A percentile compares a stretch with the other conserved stretches of the same genome.
These are phyloP conservation scores for Populus hybrid DNA, from an alignment of 441 rosid species.

Conservation along the genomic window DNA sequence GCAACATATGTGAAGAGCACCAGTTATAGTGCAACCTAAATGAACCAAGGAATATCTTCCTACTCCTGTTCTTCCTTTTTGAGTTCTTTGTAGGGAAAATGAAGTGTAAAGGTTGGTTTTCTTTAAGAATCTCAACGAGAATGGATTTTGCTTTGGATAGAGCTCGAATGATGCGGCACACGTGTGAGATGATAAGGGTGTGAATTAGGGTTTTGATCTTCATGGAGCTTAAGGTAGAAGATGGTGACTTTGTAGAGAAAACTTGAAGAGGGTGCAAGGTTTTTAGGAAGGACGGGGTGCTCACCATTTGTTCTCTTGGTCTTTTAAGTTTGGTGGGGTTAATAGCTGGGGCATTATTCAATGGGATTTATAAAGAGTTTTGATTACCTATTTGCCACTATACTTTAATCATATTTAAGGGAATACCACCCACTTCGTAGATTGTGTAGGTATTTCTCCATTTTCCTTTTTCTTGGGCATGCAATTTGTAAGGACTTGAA, in stretches of 20 bases:
- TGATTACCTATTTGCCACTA: slow-evolving; percentile 41
- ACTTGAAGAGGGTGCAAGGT: slow-evolving; percentile 35
- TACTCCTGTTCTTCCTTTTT: slow-evolving; percentile 33
- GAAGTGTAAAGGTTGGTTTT: slow-evolving; percentile 39
- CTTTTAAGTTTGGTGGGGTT: slow-evolving; percentile 11
- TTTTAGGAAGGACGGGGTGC: slow-evolving; percentile 24
- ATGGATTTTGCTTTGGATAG: slow-evolving; percentile 59
- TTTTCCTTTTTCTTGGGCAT: slow-evolving; percentile 11
- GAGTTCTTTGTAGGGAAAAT: slow-evolving; percentile 33
- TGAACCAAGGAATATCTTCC: slow-evolving; percentile 62
- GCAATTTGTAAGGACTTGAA: slow-evolving; percentile 17
- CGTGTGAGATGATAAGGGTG: slow-evolving; percentile 48
- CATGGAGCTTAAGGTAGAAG: slow-evolving; percentile 44
- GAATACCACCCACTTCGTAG: slow-evolving; percentile 30
- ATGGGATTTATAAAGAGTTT: slow-evolving; percentile 25
- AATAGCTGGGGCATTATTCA: slow-evolving; percentile 19
- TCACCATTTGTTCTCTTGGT: slow-evolving; percentile 22
- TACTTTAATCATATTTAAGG: slow-evolving; percentile 42
- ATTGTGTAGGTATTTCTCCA: slow-evolving; percentile 4
- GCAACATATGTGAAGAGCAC: slow-evolving; percentile 76
- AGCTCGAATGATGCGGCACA: slow-evolving; percentile 47
- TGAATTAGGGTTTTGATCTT: slow-evolving; percentile 61
- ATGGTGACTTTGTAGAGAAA: slow-evolving; percentile 47
- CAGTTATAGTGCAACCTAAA: slow-evolving; percentile 89
- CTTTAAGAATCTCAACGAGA: slow-evolving; percentile 39